phyloP scores from a whole-genome alignment of 75 land plant genomes.

The Azolla pinnata region DNA sequence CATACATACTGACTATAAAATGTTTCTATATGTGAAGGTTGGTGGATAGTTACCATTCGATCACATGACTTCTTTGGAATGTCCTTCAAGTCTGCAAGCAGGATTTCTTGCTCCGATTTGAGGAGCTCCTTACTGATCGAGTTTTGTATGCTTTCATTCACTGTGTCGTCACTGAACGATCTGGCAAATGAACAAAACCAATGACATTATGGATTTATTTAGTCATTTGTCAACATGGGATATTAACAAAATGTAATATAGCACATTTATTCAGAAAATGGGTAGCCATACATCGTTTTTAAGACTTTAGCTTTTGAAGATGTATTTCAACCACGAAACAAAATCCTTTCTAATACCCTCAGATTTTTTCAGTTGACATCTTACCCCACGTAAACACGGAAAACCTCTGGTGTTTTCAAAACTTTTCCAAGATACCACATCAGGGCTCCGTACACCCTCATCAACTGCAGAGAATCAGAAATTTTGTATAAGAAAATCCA shows the following conservation, averaged over 20 bases:
- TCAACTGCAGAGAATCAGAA: conserved; percentile 45
- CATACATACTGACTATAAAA: neutral
- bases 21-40: neutral
- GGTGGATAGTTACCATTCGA: conserved; percentile 73
- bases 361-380: no score
- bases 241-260: no score
- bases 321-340: no score
- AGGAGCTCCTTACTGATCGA: conserved; percentile 82
- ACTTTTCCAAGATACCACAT: conserved; percentile 99
- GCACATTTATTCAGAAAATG: no score
- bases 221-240: no score
- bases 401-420: conserved; percentile 89
- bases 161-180: conserved; percentile 89
- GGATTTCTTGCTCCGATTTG: conserved; percentile 86
- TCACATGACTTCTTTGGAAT: conserved; percentile 98
- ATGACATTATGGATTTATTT: neutral
- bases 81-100: conserved; percentile 79
- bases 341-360: no score
- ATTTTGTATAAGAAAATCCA: neutral
- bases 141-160: conserved; percentile 56
- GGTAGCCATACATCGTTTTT: no score
- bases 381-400: conserved; percentile 92
- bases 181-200: conserved; percentile 27
- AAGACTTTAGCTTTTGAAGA: no score
- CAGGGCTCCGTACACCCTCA: conserved; percentile 97